phyloP scores from a whole-genome alignment of 106 monocot genomes.

The Apostasia ramifera region DNA sequence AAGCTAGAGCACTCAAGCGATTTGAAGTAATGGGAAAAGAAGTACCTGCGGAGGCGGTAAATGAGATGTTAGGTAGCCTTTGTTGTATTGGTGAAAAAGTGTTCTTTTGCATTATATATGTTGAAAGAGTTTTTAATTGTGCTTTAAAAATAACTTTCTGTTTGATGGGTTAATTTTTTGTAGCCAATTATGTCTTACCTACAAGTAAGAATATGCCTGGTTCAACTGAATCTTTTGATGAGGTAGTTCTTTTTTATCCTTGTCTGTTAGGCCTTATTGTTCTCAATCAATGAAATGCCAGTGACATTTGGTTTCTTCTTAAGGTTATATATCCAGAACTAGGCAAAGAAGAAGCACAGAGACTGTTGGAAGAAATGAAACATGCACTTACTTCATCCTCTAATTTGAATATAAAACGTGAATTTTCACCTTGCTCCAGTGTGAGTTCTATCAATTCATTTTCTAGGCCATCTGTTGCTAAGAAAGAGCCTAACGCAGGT shows the following conservation, averaged over 20 bases:
- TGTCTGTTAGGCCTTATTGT: neutral
- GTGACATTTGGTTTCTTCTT: conserved; percentile 12
- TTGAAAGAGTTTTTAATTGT: neutral
- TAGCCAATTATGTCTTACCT: conserved; percentile 63
- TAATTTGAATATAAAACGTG: conserved; percentile 16
- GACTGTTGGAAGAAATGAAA: conserved; percentile 57
- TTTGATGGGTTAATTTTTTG: neutral
- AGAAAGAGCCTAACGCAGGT: conserved; percentile 23
- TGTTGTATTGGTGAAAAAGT: neutral
- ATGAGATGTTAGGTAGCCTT: conserved; percentile 63
- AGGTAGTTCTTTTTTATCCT: conserved; percentile 26
- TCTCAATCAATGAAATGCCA: neutral
- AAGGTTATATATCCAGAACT: conserved; percentile 66
- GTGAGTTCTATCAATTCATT: conserved; percentile 25
- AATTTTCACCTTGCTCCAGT: conserved; percentile 24
- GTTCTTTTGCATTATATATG: neutral
- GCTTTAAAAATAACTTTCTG: neutral
- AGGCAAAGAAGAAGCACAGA: conserved; percentile 39
- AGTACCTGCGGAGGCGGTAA: conserved; percentile 72
- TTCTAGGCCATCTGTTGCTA: conserved; percentile 7
- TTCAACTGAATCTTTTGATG: conserved; percentile 54
- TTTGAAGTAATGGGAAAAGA: conserved; percentile 83
- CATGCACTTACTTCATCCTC: conserved; percentile 6
- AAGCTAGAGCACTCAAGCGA: conserved; percentile 33
- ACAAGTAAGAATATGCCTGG: conserved; percentile 34